phyloP scores from a whole-genome alignment of 2,329 filamentous ascomycete species.

The Fusarium cyanostomum region DNA sequence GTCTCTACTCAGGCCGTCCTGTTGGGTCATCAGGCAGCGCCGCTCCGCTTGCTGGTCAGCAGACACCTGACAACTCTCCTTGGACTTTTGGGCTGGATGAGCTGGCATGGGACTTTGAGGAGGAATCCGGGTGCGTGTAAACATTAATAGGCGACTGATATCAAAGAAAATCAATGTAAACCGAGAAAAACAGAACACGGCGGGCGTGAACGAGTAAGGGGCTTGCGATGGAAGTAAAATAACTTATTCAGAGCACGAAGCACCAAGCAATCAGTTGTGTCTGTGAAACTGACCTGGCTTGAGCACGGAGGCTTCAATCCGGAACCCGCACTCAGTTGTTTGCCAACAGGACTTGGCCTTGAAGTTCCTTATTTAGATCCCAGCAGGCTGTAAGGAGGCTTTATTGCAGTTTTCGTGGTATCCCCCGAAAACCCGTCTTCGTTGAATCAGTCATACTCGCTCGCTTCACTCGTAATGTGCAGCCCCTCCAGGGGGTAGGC shows the following conservation, averaged over 20 bases:
- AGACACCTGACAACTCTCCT: neutral
- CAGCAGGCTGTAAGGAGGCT: neutral
- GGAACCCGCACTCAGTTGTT: neutral
- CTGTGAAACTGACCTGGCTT: neutral
- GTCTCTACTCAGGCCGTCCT: constrained; percentile 6
- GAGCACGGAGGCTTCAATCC: constrained; percentile 8
- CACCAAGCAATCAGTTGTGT: too few relatives aligned
- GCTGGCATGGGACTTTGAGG: neutral
- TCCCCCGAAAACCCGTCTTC: neutral
- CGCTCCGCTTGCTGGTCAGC: neutral
- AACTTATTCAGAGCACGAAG: too few relatives aligned
- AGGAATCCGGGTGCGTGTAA: too few relatives aligned
- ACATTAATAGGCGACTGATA: neutral
- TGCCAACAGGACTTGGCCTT: neutral
- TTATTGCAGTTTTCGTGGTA: neutral
- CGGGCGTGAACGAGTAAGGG: neutral
- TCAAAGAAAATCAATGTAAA: neutral
- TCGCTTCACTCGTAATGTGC: neutral
- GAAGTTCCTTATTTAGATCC: neutral
- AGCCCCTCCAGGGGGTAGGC: constrained; percentile 1
- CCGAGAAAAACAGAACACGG: neutral
- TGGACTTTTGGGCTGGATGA: neutral
- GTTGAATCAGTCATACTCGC: neutral
- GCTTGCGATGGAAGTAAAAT: neutral
- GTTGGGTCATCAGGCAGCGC: constrained; percentile 10